Conservation (phyloP, 768 basidiomycete genomes). For the Tephrocybe sp. region DNA sequence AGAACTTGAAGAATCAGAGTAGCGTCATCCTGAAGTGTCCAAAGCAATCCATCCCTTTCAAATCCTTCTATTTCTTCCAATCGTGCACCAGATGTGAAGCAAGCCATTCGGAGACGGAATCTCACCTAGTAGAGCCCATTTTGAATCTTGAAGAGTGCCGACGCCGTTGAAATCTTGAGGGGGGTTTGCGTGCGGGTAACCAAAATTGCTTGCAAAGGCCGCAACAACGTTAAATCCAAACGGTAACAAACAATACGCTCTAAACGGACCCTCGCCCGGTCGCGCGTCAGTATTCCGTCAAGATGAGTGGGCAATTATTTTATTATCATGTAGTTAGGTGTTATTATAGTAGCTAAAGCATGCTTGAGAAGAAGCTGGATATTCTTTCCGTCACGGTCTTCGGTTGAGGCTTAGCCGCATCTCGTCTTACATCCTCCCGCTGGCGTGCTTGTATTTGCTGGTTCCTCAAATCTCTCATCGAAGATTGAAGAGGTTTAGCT, state of each 20-base stretch:
- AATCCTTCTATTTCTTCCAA: slow-evolving; percentile 14
- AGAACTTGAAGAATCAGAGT: slow-evolving; percentile 3
- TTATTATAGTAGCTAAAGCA: slow-evolving; percentile 5
- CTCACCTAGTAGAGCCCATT: slow-evolving; percentile 85
- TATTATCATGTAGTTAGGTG: neutral
- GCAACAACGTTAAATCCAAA: slow-evolving; percentile 30
- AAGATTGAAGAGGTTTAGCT: neutral
- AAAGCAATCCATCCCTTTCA: slow-evolving; percentile 49
- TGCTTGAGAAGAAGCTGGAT: slow-evolving; percentile 13
- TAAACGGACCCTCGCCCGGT: neutral
- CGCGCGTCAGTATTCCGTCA: no score
- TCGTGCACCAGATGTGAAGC: slow-evolving; percentile 15
- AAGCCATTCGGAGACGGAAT: slow-evolving; percentile 22
- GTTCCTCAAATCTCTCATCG: slow-evolving; percentile 2
- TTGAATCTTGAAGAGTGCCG: slow-evolving; percentile 51
- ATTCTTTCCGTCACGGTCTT: slow-evolving; percentile 8
- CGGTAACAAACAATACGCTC: slow-evolving; percentile 25
- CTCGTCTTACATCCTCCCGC: neutral
- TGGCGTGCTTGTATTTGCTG: neutral
- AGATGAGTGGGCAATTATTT: neutral
- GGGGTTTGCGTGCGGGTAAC: slow-evolving; percentile 26
- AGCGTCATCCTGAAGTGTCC: slow-evolving; percentile 20
- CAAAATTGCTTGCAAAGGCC: slow-evolving; percentile 24
- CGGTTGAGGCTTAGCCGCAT: neutral
- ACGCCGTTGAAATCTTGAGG: slow-evolving; percentile 46